Evolutionary conservation across 2,329 filamentous ascomycete genomes (phyloP).

Genomic region (Pseudogymnoascus verrucosus): DNA sequence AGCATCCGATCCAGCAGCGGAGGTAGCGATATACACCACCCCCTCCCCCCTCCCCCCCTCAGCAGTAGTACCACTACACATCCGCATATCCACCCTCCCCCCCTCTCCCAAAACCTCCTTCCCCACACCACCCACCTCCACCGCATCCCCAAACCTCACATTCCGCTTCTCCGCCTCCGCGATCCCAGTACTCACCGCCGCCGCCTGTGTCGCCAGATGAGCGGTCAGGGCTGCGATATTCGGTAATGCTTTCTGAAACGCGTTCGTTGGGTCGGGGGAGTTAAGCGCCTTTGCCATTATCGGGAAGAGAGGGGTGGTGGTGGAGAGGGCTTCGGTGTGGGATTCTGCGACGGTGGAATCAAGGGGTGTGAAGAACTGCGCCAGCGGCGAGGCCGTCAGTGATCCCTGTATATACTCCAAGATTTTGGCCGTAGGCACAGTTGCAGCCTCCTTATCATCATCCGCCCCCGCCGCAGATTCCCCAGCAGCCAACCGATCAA

Average conservation of each 20-base stretch:
- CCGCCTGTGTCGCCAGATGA: constrained; percentile 49
- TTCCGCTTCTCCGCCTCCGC: constrained; percentile 61
- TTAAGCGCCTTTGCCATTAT: constrained; percentile 33
- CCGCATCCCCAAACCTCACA: constrained; percentile 55
- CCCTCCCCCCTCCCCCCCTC: background rate
- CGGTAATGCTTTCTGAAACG: constrained; percentile 44
- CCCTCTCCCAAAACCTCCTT: constrained; percentile 10
- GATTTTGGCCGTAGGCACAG: constrained; percentile 62
- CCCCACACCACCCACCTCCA: constrained; percentile 15
- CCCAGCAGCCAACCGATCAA: constrained; percentile 65
- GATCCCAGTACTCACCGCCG: constrained; percentile 57
- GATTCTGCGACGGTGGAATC: constrained; percentile 55
- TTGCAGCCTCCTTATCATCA: constrained; percentile 69
- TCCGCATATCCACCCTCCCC: constrained; percentile 24
- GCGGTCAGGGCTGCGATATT: constrained; percentile 57
- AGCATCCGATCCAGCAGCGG: accelerated
- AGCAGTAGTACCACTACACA: constrained; percentile 13
- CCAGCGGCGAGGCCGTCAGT: constrained; percentile 58
- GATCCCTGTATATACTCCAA: constrained; percentile 70
- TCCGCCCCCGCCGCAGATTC: constrained; percentile 48
- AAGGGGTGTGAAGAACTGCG: constrained; percentile 49
- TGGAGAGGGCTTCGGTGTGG: constrained; percentile 40
- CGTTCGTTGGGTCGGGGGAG: background rate
- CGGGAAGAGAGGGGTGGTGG: background rate
- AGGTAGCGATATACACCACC: background rate